Conservation (phyloP, 352 stramenopile species). For the Pythium chondricola region DNA sequence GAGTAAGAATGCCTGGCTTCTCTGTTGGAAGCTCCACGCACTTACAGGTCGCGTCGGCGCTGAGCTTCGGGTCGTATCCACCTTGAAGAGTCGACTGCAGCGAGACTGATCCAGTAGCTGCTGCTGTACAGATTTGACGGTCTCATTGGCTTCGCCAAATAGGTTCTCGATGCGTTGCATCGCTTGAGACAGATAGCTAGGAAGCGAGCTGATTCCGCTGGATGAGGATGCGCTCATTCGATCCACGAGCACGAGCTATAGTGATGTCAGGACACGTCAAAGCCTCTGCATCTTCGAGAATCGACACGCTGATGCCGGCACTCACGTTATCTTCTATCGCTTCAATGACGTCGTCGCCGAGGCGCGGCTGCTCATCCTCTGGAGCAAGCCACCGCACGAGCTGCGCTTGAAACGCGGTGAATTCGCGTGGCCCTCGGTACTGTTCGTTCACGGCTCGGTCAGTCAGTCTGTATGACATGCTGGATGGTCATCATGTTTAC, state of each 20-base stretch:
- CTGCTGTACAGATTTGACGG: no score
- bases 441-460: neutral
- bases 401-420: slow-evolving; percentile 9
- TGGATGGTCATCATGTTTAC: no score
- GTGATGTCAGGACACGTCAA: no score
- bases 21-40: slow-evolving; percentile 16
- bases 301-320: neutral
- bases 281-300: no score
- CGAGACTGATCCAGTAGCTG: no score
- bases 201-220: no score
- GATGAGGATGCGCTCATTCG: slow-evolving; percentile 6
- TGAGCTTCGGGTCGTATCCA: neutral
- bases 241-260: no score
- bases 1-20: slow-evolving; percentile 4
- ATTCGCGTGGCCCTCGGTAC: slow-evolving; percentile 4
- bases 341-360: neutral
- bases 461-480: no score
- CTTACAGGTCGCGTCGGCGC: neutral
- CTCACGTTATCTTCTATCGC: slow-evolving; percentile 7
- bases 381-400: slow-evolving; percentile 9
- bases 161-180: neutral
- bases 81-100: no score
- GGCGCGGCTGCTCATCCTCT: neutral
- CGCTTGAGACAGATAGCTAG: no score
- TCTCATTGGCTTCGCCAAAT: no score